Evolutionary conservation across 495 filamentous ascomycete genomes (phyloP).

Genomic region (Penicillium robsamsonii): DNA sequence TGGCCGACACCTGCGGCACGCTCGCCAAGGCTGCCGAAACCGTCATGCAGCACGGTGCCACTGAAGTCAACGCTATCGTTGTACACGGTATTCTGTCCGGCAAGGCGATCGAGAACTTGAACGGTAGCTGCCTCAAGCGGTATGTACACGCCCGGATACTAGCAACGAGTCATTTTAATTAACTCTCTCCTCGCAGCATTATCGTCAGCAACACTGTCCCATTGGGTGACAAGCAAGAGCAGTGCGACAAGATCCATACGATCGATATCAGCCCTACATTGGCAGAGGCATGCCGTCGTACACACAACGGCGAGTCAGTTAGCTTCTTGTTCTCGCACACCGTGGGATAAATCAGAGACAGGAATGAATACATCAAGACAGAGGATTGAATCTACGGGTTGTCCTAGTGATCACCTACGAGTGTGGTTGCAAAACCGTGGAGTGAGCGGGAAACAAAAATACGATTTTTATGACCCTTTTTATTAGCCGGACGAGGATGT

Average conservation of each 20-base stretch:
- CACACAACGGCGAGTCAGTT: constrained; percentile 93
- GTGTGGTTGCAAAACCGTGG: neutral
- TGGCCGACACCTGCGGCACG: constrained; percentile 93
- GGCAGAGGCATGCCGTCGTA: constrained; percentile 68
- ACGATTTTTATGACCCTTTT: constrained; percentile 33
- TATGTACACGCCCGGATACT: neutral
- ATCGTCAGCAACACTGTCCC: constrained; percentile 99
- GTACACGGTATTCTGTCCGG: constrained; percentile 95
- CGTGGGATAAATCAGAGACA: constrained; percentile 29
- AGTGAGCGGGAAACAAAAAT: constrained; percentile 24
- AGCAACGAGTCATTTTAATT: neutral
- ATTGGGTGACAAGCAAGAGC: constrained; percentile 69
- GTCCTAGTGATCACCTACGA: constrained; percentile 3
- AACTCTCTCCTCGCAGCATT: constrained; percentile 45
- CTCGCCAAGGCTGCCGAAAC: constrained; percentile 90
- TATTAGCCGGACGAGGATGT: constrained; percentile 13
- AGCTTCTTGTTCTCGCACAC: constrained; percentile 94
- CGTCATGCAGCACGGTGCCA: constrained; percentile 84
- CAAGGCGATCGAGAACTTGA: constrained; percentile 85
- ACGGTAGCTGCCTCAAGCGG: constrained; percentile 64
- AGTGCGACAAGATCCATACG: constrained; percentile 75
- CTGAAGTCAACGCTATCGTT: constrained; percentile 87
- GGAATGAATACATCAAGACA: constrained; percentile 22
- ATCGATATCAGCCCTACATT: constrained; percentile 93
- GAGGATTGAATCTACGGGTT: constrained; percentile 3